Conservation (phyloP, 192 early-diverging fungal genomes). For the Coemansia pectinata region DNA sequence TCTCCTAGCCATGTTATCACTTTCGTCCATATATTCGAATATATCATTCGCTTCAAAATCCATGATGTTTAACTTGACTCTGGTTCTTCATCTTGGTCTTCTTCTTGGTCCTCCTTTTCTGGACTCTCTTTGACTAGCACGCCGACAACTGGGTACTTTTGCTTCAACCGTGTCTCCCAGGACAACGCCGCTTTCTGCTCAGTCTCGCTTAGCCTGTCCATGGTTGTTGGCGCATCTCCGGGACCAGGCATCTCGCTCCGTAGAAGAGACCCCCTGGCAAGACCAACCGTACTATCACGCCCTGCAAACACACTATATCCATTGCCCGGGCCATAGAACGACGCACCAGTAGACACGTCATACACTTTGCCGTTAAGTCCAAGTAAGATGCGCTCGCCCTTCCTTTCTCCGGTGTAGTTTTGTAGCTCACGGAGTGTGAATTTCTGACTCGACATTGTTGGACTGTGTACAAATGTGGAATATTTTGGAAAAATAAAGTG, state of each 20-base stretch:
- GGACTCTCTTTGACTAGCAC: slow-evolving; percentile 50
- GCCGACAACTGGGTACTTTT: slow-evolving; percentile 71
- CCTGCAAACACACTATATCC: slow-evolving; percentile 91
- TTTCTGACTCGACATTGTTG: background rate
- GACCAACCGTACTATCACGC: slow-evolving; percentile 81
- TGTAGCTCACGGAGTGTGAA: slow-evolving; percentile 26
- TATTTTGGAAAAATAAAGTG: background rate
- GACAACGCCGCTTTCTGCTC: slow-evolving; percentile 64
- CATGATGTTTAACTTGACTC: background rate
- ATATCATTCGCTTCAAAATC: slow-evolving; percentile 1
- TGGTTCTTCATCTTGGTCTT: background rate
- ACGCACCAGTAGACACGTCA: slow-evolving; percentile 76
- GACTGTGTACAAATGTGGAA: background rate
- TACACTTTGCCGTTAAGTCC: slow-evolving; percentile 80
- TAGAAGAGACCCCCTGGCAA: slow-evolving; percentile 86
- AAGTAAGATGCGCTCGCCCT: slow-evolving; percentile 62
- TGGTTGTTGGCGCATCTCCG: slow-evolving; percentile 66
- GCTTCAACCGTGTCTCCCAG: slow-evolving; percentile 73
- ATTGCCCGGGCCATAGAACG: slow-evolving; percentile 82
- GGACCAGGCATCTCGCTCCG: slow-evolving; percentile 58
- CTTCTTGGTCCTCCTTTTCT: too few species aligned
- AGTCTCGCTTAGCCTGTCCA: slow-evolving; percentile 63
- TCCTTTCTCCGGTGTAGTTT: slow-evolving; percentile 14
- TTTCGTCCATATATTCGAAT: background rate
- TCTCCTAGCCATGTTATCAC: background rate